These are phyloP conservation scores for Starmerella cellae DNA, from an alignment of 805 yeast genomes.

Conservation along the genomic window DNA sequence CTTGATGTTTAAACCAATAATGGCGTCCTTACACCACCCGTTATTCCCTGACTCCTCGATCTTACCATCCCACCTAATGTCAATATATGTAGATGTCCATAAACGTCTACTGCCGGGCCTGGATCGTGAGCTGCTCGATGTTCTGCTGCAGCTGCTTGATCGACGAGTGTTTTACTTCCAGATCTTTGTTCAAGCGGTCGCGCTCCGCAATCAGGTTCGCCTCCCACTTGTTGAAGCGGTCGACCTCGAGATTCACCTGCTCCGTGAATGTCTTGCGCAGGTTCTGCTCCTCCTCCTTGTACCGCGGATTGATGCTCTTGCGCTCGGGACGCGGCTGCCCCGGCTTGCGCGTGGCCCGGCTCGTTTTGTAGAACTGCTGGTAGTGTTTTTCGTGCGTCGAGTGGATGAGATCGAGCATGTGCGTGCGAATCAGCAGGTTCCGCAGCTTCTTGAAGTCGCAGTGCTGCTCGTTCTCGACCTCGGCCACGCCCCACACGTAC, in stretches of 20 bases:
- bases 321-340: slow-evolving; percentile 29
- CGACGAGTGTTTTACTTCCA: slow-evolving; percentile 63
- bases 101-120: slow-evolving; percentile 2
- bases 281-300: slow-evolving; percentile 90
- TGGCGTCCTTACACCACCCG: too few relatives aligned
- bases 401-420: slow-evolving; percentile 65
- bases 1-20: too few relatives aligned
- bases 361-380: slow-evolving; percentile 50
- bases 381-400: slow-evolving; percentile 61
- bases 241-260: slow-evolving; percentile 92
- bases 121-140: slow-evolving; percentile 19
- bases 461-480: slow-evolving; percentile 61
- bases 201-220: slow-evolving; percentile 90
- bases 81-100: neutral
- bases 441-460: slow-evolving; percentile 64
- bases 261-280: slow-evolving; percentile 90
- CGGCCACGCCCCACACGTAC: slow-evolving; percentile 79
- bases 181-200: slow-evolving; percentile 82
- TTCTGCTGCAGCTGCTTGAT: slow-evolving; percentile 29
- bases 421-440: slow-evolving; percentile 48
- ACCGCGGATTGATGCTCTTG: slow-evolving; percentile 64
- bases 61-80: neutral
- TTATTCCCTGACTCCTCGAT: neutral
- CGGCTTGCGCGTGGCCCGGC: slow-evolving; percentile 39
- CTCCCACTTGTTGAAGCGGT: slow-evolving; percentile 97